A percentile compares a stretch with the other conserved stretches of the same genome.
phyloP scores from a whole-genome alignment of 306 rosid species.

The Prunus dulcis region DNA sequence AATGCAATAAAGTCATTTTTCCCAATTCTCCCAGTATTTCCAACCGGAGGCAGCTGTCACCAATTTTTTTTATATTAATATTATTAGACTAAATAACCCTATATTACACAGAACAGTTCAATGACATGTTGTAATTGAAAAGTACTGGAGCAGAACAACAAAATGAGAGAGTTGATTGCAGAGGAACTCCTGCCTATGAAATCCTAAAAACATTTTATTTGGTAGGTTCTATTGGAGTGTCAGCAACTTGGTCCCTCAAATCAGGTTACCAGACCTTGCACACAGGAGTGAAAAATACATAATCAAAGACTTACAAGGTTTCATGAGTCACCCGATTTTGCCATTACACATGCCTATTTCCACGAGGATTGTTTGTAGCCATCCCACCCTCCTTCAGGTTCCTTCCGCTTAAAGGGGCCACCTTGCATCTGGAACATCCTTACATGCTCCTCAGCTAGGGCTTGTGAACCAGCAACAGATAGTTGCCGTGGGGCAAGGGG shows the following conservation, averaged over 20 bases:
- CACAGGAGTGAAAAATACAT: slow-evolving; percentile 32
- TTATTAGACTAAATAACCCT: not conserved
- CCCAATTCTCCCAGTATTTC: slow-evolving; percentile 2
- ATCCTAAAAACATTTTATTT: slow-evolving; percentile 2
- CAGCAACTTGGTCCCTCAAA: slow-evolving; percentile 10
- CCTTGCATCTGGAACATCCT: slow-evolving; percentile 51
- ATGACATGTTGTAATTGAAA: not conserved
- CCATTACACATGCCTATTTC: slow-evolving; percentile 35
- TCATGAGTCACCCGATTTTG: slow-evolving; percentile 22
- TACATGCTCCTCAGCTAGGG: slow-evolving; percentile 49
- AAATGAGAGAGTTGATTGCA: not conserved
- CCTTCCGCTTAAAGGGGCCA: slow-evolving; percentile 62
- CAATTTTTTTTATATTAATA: not conserved
- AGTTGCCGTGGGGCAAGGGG: slow-evolving; percentile 47
- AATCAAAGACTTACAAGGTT: slow-evolving; percentile 48
- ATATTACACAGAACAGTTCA: not conserved
- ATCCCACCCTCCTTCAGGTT: slow-evolving; percentile 75
- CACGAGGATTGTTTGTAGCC: slow-evolving; percentile 58
- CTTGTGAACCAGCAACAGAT: slow-evolving; percentile 58
- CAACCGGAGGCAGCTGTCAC: not conserved
- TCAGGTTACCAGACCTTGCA: slow-evolving; percentile 25
- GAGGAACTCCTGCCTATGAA: not conserved
- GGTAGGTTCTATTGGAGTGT: slow-evolving; percentile 1
- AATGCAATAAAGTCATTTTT: not conserved
- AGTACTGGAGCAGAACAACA: not conserved